Evolutionary conservation across 441 rosid genomes (phyloP).

Genomic region (Corymbia calophylla): DNA sequence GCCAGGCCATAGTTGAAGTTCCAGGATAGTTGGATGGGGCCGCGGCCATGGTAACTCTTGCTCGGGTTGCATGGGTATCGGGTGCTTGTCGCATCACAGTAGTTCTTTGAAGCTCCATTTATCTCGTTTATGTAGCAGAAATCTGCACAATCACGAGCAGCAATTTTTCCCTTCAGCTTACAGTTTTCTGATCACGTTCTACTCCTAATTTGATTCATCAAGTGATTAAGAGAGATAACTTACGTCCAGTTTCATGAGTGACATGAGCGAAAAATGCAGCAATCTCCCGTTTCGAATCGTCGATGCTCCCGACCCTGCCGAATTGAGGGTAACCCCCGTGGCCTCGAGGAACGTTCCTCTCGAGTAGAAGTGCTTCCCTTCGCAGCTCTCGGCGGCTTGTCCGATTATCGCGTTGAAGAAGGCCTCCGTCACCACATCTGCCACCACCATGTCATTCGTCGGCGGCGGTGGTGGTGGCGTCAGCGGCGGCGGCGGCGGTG

Average conservation of each 20-base stretch:
- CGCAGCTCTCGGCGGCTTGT: background rate
- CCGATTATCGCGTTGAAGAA: background rate
- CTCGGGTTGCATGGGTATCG: constrained; percentile 11
- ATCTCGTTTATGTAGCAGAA: constrained; percentile 17
- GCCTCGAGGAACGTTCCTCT: background rate
- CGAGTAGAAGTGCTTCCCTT: background rate
- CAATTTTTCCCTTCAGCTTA: background rate
- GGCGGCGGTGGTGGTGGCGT: background rate
- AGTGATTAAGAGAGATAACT: background rate
- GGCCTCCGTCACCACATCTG: background rate
- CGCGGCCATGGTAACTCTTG: constrained; percentile 18
- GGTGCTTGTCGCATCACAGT: background rate
- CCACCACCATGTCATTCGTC: background rate
- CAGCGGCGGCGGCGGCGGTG: background rate
- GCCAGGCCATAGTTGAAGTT: constrained; percentile 24
- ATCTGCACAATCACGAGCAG: background rate
- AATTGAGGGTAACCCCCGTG: background rate
- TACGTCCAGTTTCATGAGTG: constrained; percentile 4
- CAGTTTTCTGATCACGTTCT: background rate
- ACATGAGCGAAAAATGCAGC: background rate
- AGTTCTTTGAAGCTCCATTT: constrained; percentile 4
- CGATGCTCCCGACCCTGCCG: background rate
- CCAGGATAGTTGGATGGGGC: constrained; percentile 20
- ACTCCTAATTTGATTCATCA: background rate
- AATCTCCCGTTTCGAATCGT: background rate